Evolutionary conservation across 495 filamentous ascomycete species (phyloP), one percentile per base, ranked within the genome.

Genomic region (Rostrohypoxylon terebratum): DNA sequence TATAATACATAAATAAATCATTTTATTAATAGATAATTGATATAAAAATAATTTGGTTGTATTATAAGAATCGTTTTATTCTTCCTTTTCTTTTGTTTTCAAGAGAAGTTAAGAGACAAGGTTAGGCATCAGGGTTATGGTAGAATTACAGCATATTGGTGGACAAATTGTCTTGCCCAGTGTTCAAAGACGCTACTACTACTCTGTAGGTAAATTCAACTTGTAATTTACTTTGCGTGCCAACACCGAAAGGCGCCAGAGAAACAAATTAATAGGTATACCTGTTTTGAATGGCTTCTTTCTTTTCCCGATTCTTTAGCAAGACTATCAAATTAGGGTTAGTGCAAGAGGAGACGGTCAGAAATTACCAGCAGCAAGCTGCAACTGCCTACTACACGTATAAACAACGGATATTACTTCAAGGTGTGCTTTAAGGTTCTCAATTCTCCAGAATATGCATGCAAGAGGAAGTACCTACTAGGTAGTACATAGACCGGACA

Each of bases 91-190:
- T 1, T 3, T 1, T 3, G 28, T 28, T 28, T 3, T 28, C 28
- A 28, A 28, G 28, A 28, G 28, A 28, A 3, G 28, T 28, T 3
- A 28, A 67, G 38, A 25, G 61, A 38, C 21, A 55, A 59, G 54
- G 55, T 58, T 31, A 38, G 14, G 51, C 10, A 25, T 18, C 38
- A 45, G 45, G 45, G 31, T 69, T 40, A 57, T 63, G 64, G 55
- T 38, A 36, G 57, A 57, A 51, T 7, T 62, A n/a, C n/a, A n/a
- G n/a, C n/a, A n/a, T n/a, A 25, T 62, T 38, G 38, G 48, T 62
- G 58, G 48, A 16, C 38, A 11, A 31, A 34, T 62, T 48, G 48
- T 48, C 38, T 57, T 53, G 28, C 28, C 3, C 28, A 28, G 28
- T 28, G 28, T 68, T 54, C 16, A 45, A 55, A 61, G 33, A 54